These are phyloP conservation scores for Exsudoporus floridanus DNA, from an alignment of 1,284 basidiomycete species.

Conservation along the genomic window DNA sequence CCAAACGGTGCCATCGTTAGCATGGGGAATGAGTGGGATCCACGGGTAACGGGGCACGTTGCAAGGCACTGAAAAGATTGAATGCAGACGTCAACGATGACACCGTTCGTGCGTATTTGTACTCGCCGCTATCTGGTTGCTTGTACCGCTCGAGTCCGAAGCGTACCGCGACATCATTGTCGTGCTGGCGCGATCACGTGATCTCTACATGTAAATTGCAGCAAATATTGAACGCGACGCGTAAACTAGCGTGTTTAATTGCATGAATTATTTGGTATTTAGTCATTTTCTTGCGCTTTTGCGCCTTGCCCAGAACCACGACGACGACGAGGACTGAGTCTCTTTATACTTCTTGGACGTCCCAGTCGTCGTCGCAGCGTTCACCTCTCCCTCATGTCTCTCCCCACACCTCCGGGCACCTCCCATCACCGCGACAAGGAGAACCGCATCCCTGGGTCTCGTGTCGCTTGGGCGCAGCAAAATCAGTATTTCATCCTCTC, in stretches of 20 bases:
- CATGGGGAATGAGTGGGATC: constrained; percentile 36
- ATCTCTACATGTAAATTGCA: constrained; percentile 14
- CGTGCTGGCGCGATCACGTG: constrained; percentile 21
- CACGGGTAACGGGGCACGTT: too few species aligned
- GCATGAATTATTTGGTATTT: constrained; percentile 35
- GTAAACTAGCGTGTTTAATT: constrained; percentile 39
- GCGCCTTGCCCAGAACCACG: constrained; percentile 11
- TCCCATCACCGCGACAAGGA: constrained; percentile 57
- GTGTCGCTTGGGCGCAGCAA: constrained; percentile 60
- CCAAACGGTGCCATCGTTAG: constrained; percentile 36
- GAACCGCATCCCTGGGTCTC: constrained; percentile 42
- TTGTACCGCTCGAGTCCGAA: background rate
- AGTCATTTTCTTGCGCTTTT: constrained; percentile 8
- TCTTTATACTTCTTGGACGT: background rate
- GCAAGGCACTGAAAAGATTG: background rate
- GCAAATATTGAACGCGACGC: constrained; percentile 37
- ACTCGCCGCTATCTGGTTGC: background rate
- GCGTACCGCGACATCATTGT: background rate
- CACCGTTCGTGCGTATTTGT: background rate
- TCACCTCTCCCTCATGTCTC: constrained; percentile 36
- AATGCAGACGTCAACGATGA: background rate
- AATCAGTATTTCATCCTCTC: constrained; percentile 54
- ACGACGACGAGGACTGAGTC: constrained; percentile 23
- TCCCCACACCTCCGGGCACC: constrained; percentile 65
- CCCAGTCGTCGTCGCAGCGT: constrained; percentile 16